Conservation (phyloP, 2,329 filamentous ascomycete species). For the Pseudogymnoascus sp. region DNA sequence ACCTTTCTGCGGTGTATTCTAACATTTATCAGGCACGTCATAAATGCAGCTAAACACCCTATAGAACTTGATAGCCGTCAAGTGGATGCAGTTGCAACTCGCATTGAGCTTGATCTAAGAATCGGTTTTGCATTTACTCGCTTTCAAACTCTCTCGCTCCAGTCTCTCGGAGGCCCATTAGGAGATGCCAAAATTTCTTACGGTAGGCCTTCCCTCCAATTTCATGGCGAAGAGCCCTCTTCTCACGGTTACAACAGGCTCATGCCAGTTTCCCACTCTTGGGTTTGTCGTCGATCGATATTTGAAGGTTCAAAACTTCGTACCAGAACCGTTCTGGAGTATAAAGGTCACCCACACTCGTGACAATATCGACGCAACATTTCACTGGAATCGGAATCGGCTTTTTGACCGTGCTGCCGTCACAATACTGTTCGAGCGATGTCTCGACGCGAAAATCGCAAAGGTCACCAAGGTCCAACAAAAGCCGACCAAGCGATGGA, state of each 20-base stretch:
- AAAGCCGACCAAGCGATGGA: conserved; percentile 90
- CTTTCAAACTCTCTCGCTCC: conserved; percentile 74
- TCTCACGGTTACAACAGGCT: conserved; percentile 40
- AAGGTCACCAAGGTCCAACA: conserved; percentile 79
- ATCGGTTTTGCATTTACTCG: conserved; percentile 91
- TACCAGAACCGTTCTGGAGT: conserved; percentile 85
- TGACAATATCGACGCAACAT: conserved; percentile 71
- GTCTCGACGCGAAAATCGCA: conserved; percentile 66
- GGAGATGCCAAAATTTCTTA: conserved; percentile 44
- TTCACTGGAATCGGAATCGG: conserved; percentile 73
- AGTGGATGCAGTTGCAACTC: conserved; percentile 76
- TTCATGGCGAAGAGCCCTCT: background rate
- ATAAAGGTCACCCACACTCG: conserved; percentile 78
- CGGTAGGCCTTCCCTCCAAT: background rate
- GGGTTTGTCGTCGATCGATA: conserved; percentile 97
- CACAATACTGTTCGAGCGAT: conserved; percentile 77
- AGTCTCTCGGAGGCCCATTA: conserved; percentile 60
- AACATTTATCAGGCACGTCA: conserved; percentile 59
- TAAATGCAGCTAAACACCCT: conserved; percentile 72
- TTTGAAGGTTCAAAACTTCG: conserved; percentile 87
- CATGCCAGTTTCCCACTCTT: conserved; percentile 93
- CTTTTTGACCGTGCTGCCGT: conserved; percentile 84
- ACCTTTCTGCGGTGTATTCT: conserved; percentile 14
- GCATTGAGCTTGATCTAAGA: conserved; percentile 86
- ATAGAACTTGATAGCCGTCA: conserved; percentile 76